These are phyloP conservation scores for Aspergillus panamensis DNA, from an alignment of 495 filamentous ascomycete genomes.

Conservation along the genomic window DNA sequence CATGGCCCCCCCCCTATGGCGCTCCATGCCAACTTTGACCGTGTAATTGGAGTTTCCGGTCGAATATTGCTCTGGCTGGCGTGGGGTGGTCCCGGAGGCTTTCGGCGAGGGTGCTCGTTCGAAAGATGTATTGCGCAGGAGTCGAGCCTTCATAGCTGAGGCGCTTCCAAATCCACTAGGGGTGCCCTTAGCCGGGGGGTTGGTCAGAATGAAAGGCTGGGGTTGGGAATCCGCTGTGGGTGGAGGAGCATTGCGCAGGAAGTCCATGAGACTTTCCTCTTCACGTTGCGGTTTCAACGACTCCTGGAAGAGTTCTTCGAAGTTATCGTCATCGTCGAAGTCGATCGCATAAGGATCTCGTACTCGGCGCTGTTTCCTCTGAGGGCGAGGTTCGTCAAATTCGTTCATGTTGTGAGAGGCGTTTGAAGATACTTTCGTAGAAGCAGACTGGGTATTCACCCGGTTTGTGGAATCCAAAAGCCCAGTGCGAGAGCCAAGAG, in stretches of 20 bases:
- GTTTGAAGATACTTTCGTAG: slow-evolving; percentile 12
- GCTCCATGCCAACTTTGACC: slow-evolving; percentile 38
- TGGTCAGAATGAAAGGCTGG: slow-evolving; percentile 31
- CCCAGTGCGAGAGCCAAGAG: slow-evolving; percentile 56
- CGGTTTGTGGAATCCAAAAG: slow-evolving; percentile 46
- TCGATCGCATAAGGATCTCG: slow-evolving; percentile 93
- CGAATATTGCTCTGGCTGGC: slow-evolving; percentile 27
- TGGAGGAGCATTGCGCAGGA: slow-evolving; percentile 78
- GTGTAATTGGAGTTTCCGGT: slow-evolving; percentile 36
- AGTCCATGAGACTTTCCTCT: slow-evolving; percentile 78
- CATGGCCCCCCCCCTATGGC: slow-evolving; percentile 31
- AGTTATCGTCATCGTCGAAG: slow-evolving; percentile 69
- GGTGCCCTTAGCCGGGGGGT: slow-evolving; percentile 46
- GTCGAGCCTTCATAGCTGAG: slow-evolving; percentile 59
- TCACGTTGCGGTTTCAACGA: slow-evolving; percentile 41
- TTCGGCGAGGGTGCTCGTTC: slow-evolving; percentile 30
- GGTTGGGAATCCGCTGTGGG: slow-evolving; percentile 53
- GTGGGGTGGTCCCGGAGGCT: slow-evolving; percentile 34
- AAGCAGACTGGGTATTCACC: slow-evolving; percentile 18
- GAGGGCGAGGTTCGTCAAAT: slow-evolving; percentile 32
- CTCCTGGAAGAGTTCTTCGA: slow-evolving; percentile 56
- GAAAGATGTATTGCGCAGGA: slow-evolving; percentile 44
- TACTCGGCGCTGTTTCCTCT: slow-evolving; percentile 69
- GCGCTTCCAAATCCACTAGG: slow-evolving; percentile 39
- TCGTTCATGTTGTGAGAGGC: slow-evolving; percentile 14